Evolutionary conservation across 176 grass and related monocot species (phyloP).

Genomic region (Cenchrus fungigraminus): DNA sequence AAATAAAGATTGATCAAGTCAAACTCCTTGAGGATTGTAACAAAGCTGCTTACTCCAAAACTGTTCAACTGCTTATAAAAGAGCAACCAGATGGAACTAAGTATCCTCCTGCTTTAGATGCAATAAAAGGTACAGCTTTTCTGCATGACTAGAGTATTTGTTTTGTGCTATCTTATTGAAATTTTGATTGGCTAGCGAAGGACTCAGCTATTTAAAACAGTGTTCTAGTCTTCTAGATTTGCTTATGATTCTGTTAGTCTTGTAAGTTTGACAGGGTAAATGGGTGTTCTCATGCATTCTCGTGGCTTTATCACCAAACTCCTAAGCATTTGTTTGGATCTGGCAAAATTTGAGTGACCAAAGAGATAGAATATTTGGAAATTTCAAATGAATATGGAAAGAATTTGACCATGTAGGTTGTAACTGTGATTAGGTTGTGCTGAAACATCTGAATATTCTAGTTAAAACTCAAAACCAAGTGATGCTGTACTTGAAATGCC

Average conservation of each 20-base stretch:
- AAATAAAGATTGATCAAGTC: slow-evolving; percentile 98
- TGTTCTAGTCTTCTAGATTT: neutral
- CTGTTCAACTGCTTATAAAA: slow-evolving; percentile 79
- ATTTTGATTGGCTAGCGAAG: neutral
- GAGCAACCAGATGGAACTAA: slow-evolving; percentile 64
- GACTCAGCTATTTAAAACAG: slow-evolving; percentile 1
- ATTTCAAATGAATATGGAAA: neutral
- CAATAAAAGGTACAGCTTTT: slow-evolving; percentile 77
- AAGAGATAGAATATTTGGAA: slow-evolving; percentile 10
- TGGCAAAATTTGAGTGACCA: slow-evolving; percentile 21
- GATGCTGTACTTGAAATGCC: neutral
- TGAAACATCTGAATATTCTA: neutral
- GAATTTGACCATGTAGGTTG: neutral
- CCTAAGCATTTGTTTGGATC: slow-evolving; percentile 9
- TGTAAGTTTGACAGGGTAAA: slow-evolving; percentile 25
- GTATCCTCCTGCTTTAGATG: slow-evolving; percentile 80
- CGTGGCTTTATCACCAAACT: neutral
- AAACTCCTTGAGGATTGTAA: slow-evolving; percentile 80
- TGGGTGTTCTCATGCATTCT: neutral
- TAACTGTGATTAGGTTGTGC: neutral
- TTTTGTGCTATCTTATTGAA: slow-evolving; percentile 22
- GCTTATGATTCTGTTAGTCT: neutral
- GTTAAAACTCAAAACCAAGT: neutral
- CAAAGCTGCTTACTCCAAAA: slow-evolving; percentile 70
- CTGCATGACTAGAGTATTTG: slow-evolving; percentile 3